Evolutionary conservation across 1,139 yeast species (phyloP).

Genomic region (Torulaspora pretoriensis): DNA sequence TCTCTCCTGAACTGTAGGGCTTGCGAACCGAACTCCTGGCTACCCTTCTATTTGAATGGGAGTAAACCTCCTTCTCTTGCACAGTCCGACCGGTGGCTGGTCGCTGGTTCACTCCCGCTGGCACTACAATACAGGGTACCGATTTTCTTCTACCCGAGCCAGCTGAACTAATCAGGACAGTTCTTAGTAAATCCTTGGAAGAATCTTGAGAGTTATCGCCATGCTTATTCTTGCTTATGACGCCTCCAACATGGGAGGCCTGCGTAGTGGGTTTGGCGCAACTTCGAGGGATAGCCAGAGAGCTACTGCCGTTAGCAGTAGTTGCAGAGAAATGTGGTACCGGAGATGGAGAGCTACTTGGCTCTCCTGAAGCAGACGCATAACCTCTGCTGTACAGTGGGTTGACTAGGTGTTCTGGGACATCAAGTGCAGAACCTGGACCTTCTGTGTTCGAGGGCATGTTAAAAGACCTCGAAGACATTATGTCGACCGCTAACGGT

Average conservation of each 20-base stretch:
- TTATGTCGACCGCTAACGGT: background rate
- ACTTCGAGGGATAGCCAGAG: slow-evolving; percentile 9
- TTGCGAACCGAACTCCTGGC: slow-evolving; percentile 5
- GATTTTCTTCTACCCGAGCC: slow-evolving; percentile 11
- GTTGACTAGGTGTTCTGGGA: slow-evolving; percentile 1
- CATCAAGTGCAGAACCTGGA: background rate
- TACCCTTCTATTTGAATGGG: background rate
- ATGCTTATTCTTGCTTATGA: slow-evolving; percentile 6
- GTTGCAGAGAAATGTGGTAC: slow-evolving; percentile 4
- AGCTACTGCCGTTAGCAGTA: slow-evolving; percentile 3
- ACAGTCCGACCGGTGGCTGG: background rate
- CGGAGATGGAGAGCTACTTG: background rate
- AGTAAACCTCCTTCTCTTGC: background rate
- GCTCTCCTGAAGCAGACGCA: background rate
- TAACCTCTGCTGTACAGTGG: background rate
- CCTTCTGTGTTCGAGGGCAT: background rate
- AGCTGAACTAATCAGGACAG: slow-evolving; percentile 13
- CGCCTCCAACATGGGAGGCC: slow-evolving; percentile 13
- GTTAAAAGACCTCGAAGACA: slow-evolving; percentile 2
- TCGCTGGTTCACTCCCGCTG: background rate
- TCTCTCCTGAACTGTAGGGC: background rate
- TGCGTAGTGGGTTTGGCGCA: slow-evolving; percentile 15
- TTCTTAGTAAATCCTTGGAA: slow-evolving; percentile 16
- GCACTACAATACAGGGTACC: slow-evolving; percentile 6
- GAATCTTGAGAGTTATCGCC: slow-evolving; percentile 10